phyloP scores from a whole-genome alignment of 768 basidiomycete species.

The Rickenella mellea region DNA sequence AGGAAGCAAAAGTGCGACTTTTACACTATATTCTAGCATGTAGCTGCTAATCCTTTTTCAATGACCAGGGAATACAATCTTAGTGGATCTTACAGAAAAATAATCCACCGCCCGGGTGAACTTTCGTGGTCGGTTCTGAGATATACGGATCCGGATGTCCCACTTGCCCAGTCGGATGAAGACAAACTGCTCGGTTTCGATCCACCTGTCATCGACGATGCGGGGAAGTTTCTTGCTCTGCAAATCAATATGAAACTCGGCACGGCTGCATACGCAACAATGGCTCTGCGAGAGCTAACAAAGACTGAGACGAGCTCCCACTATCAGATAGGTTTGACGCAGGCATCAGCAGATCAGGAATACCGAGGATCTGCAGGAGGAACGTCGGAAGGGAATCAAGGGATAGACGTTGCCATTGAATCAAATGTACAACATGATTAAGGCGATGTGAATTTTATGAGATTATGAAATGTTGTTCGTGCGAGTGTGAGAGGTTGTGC shows the following conservation, averaged over 20 bases:
- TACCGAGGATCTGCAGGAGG: constrained; percentile 46
- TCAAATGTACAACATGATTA: background rate
- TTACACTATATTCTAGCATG: constrained; percentile 3
- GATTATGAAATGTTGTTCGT: too few relatives aligned
- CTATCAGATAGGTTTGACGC: constrained; percentile 74
- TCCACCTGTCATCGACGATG: constrained; percentile 50
- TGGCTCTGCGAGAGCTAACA: constrained; percentile 92
- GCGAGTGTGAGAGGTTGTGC: too few relatives aligned
- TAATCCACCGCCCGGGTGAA: constrained; percentile 76
- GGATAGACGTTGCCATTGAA: constrained; percentile 8
- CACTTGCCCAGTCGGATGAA: constrained; percentile 92
- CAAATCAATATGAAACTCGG: constrained; percentile 81
- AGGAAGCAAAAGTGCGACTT: constrained; percentile 75
- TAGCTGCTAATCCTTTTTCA: constrained; percentile 4
- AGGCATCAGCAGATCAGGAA: constrained; percentile 72
- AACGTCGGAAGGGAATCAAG: constrained; percentile 19
- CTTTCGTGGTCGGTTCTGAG: constrained; percentile 74
- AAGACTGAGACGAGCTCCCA: constrained; percentile 94
- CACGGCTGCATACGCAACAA: constrained; percentile 93
- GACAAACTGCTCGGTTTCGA: constrained; percentile 82
- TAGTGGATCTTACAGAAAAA: constrained; percentile 87
- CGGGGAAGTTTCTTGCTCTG: constrained; percentile 81
- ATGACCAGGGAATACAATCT: constrained; percentile 88
- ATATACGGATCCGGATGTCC: constrained; percentile 90
- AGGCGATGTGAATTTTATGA: too few relatives aligned